These are phyloP conservation scores for Trichophaea hybrida DNA, from an alignment of 2,329 filamentous ascomycete species.

Conservation along the genomic window DNA sequence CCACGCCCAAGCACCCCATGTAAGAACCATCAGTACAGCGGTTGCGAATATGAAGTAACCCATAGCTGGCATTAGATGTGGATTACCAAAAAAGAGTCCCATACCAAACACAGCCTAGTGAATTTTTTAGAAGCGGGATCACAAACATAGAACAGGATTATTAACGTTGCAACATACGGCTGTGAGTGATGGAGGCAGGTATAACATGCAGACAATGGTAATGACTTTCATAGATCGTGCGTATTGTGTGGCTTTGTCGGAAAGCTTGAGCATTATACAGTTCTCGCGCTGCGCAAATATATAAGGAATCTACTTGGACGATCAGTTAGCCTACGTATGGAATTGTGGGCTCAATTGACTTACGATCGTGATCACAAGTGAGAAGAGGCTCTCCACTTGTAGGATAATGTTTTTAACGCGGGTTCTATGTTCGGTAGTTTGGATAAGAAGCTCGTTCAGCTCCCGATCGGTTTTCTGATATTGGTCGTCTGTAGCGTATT, in stretches of 20 bases:
- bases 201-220: slow-evolving; percentile 10
- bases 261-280: slow-evolving; percentile 7
- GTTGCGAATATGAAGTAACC: slow-evolving; percentile 2
- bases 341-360: background rate
- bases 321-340: background rate
- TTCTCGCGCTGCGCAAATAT: slow-evolving; percentile 10
- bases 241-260: slow-evolving; percentile 10
- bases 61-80: background rate
- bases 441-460: background rate
- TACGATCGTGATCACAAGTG: slow-evolving; percentile 3
- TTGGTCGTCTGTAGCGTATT: background rate
- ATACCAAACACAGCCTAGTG: slow-evolving; percentile 7
- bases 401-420: slow-evolving; percentile 7
- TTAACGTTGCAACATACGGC: slow-evolving; percentile 3
- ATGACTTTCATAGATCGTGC: slow-evolving; percentile 12
- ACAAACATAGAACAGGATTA: background rate
- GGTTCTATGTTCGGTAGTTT: slow-evolving; percentile 2
- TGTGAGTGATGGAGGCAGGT: slow-evolving; percentile 7
- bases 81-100: background rate
- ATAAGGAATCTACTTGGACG: slow-evolving; percentile 4
- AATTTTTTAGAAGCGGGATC: background rate
- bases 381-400: slow-evolving; percentile 5
- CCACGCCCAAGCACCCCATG: slow-evolving; percentile 3
- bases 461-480: slow-evolving; percentile 2
- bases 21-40: background rate